Base-by-base conservation (phyloP, 257 asterid species). In the Salvia hispanica region DNA sequence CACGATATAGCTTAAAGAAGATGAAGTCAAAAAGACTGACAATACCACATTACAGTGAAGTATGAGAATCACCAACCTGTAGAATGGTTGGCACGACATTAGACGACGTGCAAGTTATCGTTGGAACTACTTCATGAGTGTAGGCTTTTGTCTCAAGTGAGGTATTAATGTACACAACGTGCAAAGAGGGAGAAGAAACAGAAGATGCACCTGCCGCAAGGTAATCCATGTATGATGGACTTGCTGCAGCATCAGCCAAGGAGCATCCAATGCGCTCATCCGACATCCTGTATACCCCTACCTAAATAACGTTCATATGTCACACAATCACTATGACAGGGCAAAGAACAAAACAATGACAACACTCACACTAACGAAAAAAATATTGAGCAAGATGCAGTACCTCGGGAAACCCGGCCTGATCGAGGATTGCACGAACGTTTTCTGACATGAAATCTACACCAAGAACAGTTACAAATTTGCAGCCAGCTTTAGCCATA, bases 371-470 rank as follows among this genome's bases (percentile, higher is more conserved):
- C 31, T 25, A 25, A 25, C 31, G 21, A 25, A 9, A 64, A 4
- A 69, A 13, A 13, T 40, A 7, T 5, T 28, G 65, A 40, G 76
- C 11, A 59, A 39, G 40, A 33, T 67, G 43, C 10, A 15, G 42
- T 81, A 94, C 97, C 96, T 88, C 87, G 3, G 95, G 66, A 74
- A 77, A 94, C 66, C 99, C 99, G 67, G 97, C 99, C 71, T 91
- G 93, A 72, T 91, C 99, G 52, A 94, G 96, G 77, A 94, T 91
- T 54, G 96, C 96, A 12, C 97, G 97, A 0, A 94, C 97, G 56
- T 94, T 94, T 84, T 94, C 99, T 2, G 97, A 87, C 99, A 94
- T 91, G 73, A 94, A 91, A 80, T 91, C 97, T 61, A 94, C 99
- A 71, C 99, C 97, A 4, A 94, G 90, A 42, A 94, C 99, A 57